These are phyloP conservation scores for Cladophialophora psammophila DNA, from an alignment of 2,329 filamentous ascomycete genomes.

Conservation along the genomic window DNA sequence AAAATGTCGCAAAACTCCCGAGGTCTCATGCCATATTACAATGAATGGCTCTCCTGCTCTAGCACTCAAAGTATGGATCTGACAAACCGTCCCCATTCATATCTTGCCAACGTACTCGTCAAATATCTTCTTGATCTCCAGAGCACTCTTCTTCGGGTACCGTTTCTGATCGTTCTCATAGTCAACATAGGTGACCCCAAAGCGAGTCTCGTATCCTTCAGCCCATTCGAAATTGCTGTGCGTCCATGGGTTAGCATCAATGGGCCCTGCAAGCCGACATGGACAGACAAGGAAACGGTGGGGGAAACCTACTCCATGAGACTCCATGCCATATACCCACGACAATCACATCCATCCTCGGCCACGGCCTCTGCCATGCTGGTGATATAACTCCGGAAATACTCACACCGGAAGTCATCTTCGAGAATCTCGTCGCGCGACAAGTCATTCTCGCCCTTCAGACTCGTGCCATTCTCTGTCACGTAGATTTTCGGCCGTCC, in stretches of 20 bases:
- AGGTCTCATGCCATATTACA: background rate
- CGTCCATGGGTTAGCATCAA: constrained; percentile 25
- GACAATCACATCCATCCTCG: constrained; percentile 78
- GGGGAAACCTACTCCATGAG: constrained; percentile 72
- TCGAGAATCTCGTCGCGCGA: constrained; percentile 70
- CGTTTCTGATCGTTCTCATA: constrained; percentile 80
- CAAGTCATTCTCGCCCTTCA: constrained; percentile 83
- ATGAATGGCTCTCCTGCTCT: background rate
- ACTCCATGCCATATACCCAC: constrained; percentile 85
- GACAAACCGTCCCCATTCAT: background rate
- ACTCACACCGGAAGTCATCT: constrained; percentile 81
- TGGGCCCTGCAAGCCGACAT: background rate
- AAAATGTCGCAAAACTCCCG: background rate
- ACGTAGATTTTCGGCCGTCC: constrained; percentile 79
- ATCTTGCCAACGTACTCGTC: constrained; percentile 72
- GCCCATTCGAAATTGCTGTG: constrained; percentile 84
- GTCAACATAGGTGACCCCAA: constrained; percentile 84
- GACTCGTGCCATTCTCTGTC: constrained; percentile 85
- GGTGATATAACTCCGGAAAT: constrained; percentile 78
- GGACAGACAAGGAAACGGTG: background rate
- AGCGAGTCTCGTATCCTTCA: constrained; percentile 87
- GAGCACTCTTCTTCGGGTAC: constrained; percentile 83
- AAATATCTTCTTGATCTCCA: constrained; percentile 74
- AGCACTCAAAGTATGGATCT: no score
- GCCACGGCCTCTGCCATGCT: constrained; percentile 76